Base-by-base conservation (phyloP, 2,329 filamentous ascomycete genomes). In the Pseudopithomyces chartarum region DNA sequence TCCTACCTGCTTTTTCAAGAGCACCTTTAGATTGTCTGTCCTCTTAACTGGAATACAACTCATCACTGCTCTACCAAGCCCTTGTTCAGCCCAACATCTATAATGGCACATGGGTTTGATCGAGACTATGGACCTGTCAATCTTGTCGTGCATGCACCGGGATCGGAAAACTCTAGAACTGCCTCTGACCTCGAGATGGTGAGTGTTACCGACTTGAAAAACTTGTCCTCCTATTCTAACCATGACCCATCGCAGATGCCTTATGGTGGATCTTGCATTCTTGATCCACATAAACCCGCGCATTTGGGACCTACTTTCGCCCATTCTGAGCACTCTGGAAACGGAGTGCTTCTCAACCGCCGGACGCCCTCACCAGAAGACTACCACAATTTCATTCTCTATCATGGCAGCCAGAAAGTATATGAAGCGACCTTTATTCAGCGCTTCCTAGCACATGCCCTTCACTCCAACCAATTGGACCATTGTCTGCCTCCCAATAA, bases 361-460 rank as follows among this genome's bases (percentile, higher is more conserved):
- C 61, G 60, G 15, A n/a, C 59, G 34, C 61, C 66, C 3, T 60
- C 61, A 7, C 58, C 58, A 34, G 55, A 64, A 2, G 61, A 66
- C 40, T 61, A 65, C 26, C 23, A 55, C 5, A 58, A 68, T 22
- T 69, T 68, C 26, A 53, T 55, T 13, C 48, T 67, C 15, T 68
- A 70, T 36, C 65, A 71, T 48, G 67, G 61, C 4, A 70, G 58
- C 29, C 68, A 70, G 42, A 68, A 64, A 40, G 55, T 57, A 1
- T 70, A 70, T 42, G 69, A 71, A 45, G 60, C 61, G 8, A 56
- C 58, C 1, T 65, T 67, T 29, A 15, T 70, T 12, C 68, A 65
- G 44, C 54, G 51, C 17, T 70, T 70, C 44, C 11, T 64, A 13
- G 40, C 52, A 13, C 64, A 69, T 52, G 67, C 63, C 15, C 51